phyloP scores from a whole-genome alignment of 768 basidiomycete species.

The Sporobolomyces roseus region DNA sequence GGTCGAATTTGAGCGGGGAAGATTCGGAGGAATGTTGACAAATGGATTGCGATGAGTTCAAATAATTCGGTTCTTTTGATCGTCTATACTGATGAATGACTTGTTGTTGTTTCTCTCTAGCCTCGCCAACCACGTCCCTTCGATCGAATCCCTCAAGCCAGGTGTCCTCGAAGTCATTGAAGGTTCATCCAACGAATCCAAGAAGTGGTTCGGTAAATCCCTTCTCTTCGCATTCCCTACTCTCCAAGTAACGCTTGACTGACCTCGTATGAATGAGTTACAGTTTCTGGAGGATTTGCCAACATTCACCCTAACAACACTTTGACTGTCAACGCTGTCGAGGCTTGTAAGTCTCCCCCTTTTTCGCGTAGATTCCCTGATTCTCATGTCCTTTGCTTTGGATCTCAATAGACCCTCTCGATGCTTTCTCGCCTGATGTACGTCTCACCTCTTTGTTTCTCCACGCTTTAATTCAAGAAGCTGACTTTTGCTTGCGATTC shows the following conservation, averaged over 20 bases:
- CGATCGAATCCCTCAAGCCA: conserved; percentile 90
- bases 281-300: conserved; percentile 94
- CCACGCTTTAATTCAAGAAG: no score
- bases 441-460: conserved; percentile 38
- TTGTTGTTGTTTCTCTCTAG: conserved; percentile 1
- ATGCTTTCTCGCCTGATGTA: conserved; percentile 86
- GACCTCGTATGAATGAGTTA: neutral
- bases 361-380: neutral
- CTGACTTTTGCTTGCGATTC: no score
- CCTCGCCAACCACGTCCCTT: conserved; percentile 94
- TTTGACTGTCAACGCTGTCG: conserved; percentile 92
- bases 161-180: conserved; percentile 95
- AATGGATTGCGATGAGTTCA: no score
- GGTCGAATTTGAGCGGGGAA: no score
- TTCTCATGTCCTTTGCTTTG: no score
- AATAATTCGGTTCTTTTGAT: no score
- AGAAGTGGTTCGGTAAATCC: conserved; percentile 94
- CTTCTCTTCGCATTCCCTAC: neutral
- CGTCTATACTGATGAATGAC: neutral
- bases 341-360: conserved; percentile 61
- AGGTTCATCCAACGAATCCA: conserved; percentile 60
- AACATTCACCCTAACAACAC: conserved; percentile 96
- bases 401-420: conserved; percentile 65
- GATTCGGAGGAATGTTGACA: no score
- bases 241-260: neutral